Percentiles rank a stretch among this genome's conserved stretches.
Evolutionary conservation across 306 rosid species (phyloP).

Genomic region (Dicorynia guianensis): DNA sequence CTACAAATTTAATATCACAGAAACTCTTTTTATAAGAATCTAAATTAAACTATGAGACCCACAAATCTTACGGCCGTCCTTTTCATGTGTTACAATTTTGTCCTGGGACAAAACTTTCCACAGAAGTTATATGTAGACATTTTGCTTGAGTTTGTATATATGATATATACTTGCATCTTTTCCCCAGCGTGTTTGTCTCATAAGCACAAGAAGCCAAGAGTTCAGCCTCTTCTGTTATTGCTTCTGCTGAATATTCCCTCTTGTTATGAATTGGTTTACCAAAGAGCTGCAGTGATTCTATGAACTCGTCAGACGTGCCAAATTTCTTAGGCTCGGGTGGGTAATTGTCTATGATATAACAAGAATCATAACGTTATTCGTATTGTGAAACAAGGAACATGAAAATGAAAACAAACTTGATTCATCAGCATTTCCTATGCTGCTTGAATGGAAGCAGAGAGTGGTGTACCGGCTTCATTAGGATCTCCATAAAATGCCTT

Average conservation of each 20-base stretch:
- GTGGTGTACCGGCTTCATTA: slow-evolving; percentile 48
- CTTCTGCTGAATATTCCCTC: slow-evolving; percentile 23
- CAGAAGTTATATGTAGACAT: too few species aligned
- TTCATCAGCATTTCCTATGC: too few species aligned
- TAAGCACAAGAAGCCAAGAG: slow-evolving; percentile 47
- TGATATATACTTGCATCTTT: slow-evolving; percentile 46
- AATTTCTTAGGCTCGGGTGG: slow-evolving; percentile 41
- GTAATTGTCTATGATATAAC: slow-evolving; percentile 41
- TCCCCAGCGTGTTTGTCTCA: slow-evolving; percentile 58
- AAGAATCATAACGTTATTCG: too few species aligned
- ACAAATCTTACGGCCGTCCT: too few species aligned
- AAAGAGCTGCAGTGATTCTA: slow-evolving; percentile 42
- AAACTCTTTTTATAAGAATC: too few species aligned
- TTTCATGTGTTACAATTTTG: too few species aligned
- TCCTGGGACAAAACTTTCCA: too few species aligned
- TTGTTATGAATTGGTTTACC: slow-evolving; percentile 30
- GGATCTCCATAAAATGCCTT: slow-evolving; percentile 53
- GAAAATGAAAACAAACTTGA: too few species aligned
- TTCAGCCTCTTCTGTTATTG: slow-evolving; percentile 43
- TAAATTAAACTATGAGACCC: too few species aligned
- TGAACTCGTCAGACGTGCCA: slow-evolving; percentile 43
- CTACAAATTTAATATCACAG: too few species aligned
- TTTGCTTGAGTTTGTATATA: neutral
- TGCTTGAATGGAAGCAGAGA: too few species aligned
- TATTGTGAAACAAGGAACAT: too few species aligned